Evolutionary conservation across 31 red algal species (phyloP).

Genomic region (Asparagopsis taxiformis): DNA sequence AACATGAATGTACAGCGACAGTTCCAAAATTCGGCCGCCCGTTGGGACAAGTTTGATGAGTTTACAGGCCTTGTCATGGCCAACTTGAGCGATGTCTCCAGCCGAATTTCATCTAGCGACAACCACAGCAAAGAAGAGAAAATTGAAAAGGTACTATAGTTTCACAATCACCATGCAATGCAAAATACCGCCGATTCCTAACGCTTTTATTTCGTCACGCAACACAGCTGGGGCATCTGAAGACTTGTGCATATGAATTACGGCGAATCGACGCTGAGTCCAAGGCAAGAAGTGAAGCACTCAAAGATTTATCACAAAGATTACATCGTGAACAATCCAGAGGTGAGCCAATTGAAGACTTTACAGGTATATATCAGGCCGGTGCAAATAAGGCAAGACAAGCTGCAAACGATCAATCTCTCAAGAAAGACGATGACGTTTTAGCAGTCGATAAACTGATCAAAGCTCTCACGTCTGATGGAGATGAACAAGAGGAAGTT

Average conservation of each 20-base stretch:
- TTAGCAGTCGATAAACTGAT: background rate
- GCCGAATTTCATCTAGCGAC: too few relatives aligned
- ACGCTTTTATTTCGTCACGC: too few relatives aligned
- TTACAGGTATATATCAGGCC: background rate
- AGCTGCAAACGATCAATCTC: background rate
- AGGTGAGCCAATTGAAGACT: background rate
- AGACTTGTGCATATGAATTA: background rate
- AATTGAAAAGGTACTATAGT: too few relatives aligned
- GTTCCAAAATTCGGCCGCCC: too few relatives aligned
- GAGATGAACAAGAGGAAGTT: constrained; percentile 9
- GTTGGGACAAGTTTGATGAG: too few relatives aligned
- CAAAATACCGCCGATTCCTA: too few relatives aligned
- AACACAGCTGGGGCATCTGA: too few relatives aligned
- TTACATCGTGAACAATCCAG: background rate
- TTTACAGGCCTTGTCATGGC: too few relatives aligned
- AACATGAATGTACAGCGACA: too few relatives aligned
- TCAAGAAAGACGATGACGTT: background rate
- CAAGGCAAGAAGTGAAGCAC: background rate
- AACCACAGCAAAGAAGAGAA: too few relatives aligned
- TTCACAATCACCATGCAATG: too few relatives aligned
- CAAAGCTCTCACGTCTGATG: background rate
- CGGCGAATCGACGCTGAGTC: constrained; percentile 2
- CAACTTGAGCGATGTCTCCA: too few relatives aligned
- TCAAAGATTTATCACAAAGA: background rate
- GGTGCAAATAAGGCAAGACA: background rate